Evolutionary conservation across 2,329 filamentous ascomycete species (phyloP), one percentile per base, ranked within the genome.

Genomic region (Cytospora piceicola): DNA sequence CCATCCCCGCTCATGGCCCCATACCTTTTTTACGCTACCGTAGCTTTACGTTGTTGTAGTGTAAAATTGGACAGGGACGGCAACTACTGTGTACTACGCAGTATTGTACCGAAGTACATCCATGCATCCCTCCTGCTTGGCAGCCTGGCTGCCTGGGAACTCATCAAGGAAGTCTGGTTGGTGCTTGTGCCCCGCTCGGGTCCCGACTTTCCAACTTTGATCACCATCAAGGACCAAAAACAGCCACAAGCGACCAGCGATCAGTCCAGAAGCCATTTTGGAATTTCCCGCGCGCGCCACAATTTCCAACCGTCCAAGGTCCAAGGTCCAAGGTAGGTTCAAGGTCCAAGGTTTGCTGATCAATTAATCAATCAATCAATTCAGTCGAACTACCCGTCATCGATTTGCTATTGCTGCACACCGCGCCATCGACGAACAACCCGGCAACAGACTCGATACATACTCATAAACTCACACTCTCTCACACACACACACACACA

Each of bases 191-290:
- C 56, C 54, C 34, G 52, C 61, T 63, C 64, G 64, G 64, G 42
- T 64, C 58, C 54, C 61, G 56, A 66, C 61, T 51, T 51, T 52
- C 56, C 64, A 62, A 22, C 55, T 62, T 53, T 36, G 60, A 62
- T 62, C 51, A 42, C 15, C n/a, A 36, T 4, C 64, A 56, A 12
- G 5, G 14, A 49, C n/a, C 42, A n/a, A 14, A 24, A 22, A 22
- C 46, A 49, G 46, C 46, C 46, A 49, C 46, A 49, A 12, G 20
- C 42, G 42, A 46, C 46, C 46, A 24, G 12, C 20, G n/a, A 8
- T 9, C n/a, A 49, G 46, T 15, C 34, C 46, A 49, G 22, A 22
- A 49, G 46, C 46, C 46, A 46, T 9, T 46, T 42, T 42, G 20
- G 7, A 22, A 11, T 22, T 46, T 49, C n/a, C 46, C 46, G 46